These are phyloP conservation scores for Calycina marina DNA, from an alignment of 2,329 filamentous ascomycete species.

Conservation along the genomic window DNA sequence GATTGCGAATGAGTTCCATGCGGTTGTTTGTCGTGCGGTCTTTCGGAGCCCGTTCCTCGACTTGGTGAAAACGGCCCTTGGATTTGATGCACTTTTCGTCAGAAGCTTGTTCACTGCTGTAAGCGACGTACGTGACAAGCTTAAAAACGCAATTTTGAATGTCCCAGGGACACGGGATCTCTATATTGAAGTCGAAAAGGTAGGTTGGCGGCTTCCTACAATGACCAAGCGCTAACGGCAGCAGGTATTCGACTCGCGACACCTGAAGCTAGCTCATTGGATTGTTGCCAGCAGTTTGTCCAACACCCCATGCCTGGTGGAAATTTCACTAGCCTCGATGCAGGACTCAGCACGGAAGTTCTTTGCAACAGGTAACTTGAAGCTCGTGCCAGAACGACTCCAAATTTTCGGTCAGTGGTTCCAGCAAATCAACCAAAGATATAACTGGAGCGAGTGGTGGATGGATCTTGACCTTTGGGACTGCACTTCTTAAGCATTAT, in stretches of 20 bases:
- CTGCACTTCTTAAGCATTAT: not conserved
- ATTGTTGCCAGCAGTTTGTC: slow-evolving; percentile 10
- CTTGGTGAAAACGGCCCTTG: slow-evolving; percentile 11
- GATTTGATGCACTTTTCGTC: slow-evolving; percentile 7
- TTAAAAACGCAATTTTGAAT: slow-evolving; percentile 6
- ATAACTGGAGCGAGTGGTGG: not conserved
- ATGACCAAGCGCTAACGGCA: slow-evolving; percentile 5
- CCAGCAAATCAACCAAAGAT: not conserved
- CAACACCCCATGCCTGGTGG: slow-evolving; percentile 1
- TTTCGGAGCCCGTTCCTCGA: slow-evolving; percentile 8
- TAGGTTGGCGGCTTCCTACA: slow-evolving; percentile 4
- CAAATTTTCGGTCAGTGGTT: not conserved
- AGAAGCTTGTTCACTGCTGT: slow-evolving; percentile 6
- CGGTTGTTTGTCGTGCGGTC: slow-evolving; percentile 7
- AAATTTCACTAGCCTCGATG: slow-evolving; percentile 3
- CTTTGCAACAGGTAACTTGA: not conserved
- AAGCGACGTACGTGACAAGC: slow-evolving; percentile 6
- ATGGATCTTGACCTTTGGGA: not conserved
- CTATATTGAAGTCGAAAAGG: slow-evolving; percentile 9
- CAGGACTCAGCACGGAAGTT: not conserved
- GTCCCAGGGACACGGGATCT: slow-evolving; percentile 3
- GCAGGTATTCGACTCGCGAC: slow-evolving; percentile 6
- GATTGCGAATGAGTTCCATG: slow-evolving; percentile 10
- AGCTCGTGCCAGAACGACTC: not conserved
- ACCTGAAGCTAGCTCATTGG: slow-evolving; percentile 7